These are phyloP conservation scores for Pichia membranifaciens DNA, from an alignment of 805 yeast genomes.

Conservation along the genomic window DNA sequence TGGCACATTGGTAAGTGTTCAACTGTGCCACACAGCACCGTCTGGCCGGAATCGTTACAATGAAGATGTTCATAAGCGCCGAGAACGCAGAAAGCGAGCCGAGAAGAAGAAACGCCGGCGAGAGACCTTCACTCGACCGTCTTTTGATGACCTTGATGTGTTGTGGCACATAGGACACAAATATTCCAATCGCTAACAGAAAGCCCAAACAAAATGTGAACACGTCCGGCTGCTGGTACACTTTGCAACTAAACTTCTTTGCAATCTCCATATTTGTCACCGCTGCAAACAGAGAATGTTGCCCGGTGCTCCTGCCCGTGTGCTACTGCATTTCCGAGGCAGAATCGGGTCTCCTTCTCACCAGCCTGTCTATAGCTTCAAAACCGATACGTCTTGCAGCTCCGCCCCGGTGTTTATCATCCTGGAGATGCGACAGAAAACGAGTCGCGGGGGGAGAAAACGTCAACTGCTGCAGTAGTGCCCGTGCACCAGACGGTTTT, in stretches of 20 bases:
- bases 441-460: too few relatives aligned
- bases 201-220: conserved; percentile 45
- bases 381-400: too few relatives aligned
- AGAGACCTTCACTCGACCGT: conserved; percentile 68
- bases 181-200: conserved; percentile 58
- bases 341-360: too few relatives aligned
- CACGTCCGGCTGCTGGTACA: conserved; percentile 45
- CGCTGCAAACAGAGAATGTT: too few relatives aligned
- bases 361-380: too few relatives aligned
- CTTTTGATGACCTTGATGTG: conserved; percentile 53
- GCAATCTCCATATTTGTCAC: background rate
- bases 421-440: too few relatives aligned
- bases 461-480: too few relatives aligned
- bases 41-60: conserved; percentile 56
- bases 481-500: too few relatives aligned
- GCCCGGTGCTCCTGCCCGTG: too few relatives aligned
- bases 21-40: conserved; percentile 49
- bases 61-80: conserved; percentile 58
- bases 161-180: conserved; percentile 71
- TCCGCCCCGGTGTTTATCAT: too few relatives aligned
- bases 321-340: too few relatives aligned
- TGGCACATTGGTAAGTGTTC: conserved; percentile 52
- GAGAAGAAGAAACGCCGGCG: conserved; percentile 63
- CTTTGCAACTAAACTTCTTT: conserved; percentile 29
- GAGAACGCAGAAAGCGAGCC: conserved; percentile 67